Conservation (phyloP, 2,329 filamentous ascomycete species). For the Claviceps spartinae region DNA sequence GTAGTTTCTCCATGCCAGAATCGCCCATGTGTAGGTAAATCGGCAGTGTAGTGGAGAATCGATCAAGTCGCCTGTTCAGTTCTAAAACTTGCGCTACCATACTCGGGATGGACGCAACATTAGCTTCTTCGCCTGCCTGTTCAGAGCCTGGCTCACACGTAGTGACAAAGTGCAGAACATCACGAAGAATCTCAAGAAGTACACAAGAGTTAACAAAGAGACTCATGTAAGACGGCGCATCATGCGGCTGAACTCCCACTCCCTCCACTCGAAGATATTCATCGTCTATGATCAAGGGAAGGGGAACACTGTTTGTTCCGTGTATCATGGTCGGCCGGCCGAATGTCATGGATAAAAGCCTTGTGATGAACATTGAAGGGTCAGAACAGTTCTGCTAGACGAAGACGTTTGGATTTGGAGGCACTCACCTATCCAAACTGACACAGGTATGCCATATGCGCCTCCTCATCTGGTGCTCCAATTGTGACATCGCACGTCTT, state of each 20-base stretch:
- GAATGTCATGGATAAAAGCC: slow-evolving; percentile 5
- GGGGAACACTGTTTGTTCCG: neutral
- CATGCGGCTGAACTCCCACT: neutral
- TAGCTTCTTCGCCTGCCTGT: neutral
- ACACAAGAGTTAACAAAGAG: slow-evolving; percentile 1
- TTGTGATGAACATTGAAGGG: neutral
- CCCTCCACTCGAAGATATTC: slow-evolving; percentile 1
- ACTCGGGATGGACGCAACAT: neutral
- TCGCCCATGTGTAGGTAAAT: neutral
- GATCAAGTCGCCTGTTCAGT: slow-evolving; percentile 2
- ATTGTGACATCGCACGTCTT: neutral
- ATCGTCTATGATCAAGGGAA: neutral
- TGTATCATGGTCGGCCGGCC: slow-evolving; percentile 2
- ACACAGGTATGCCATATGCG: slow-evolving; percentile 3
- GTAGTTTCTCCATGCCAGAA: neutral
- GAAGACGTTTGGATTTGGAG: neutral
- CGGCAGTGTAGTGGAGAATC: neutral
- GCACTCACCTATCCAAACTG: slow-evolving; percentile 1
- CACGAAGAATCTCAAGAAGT: neutral
- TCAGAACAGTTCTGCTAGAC: neutral
- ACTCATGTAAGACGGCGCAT: neutral
- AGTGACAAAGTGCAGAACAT: slow-evolving; percentile 1
- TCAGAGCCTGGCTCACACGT: slow-evolving; percentile 1
- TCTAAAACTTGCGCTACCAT: neutral
- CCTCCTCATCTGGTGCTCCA: slow-evolving; percentile 2